A percentile compares a stretch with the other conserved stretches of the same genome.
Conservation (phyloP, 345 rosid species). For the Angophora floribunda region DNA sequence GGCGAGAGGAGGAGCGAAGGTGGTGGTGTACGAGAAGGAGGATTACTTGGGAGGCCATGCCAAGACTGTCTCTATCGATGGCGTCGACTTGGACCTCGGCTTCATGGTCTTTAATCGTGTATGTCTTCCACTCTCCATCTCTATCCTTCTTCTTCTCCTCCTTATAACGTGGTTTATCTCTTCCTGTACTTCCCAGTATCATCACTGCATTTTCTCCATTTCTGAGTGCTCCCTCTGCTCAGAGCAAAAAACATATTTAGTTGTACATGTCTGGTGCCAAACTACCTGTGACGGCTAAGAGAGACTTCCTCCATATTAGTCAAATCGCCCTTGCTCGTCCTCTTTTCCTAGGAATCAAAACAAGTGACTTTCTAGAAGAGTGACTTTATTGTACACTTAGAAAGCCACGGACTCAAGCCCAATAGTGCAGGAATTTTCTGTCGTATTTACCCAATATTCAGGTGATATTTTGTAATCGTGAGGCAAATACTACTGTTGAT, state of each 20-base stretch:
- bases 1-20: slow-evolving; percentile 18
- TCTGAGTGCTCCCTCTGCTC: neutral
- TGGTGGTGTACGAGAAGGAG: slow-evolving; percentile 34
- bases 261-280: neutral
- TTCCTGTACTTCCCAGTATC: too few relatives aligned
- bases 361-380: neutral
- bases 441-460: too few relatives aligned
- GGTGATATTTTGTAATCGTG: too few relatives aligned
- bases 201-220: neutral
- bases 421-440: too few relatives aligned
- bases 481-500: too few relatives aligned
- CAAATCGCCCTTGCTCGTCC: neutral
- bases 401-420: too few relatives aligned
- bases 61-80: slow-evolving; percentile 13
- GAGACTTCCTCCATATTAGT: neutral
- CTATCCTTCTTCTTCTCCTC: neutral
- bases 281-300: neutral
- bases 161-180: neutral
- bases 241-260: neutral
- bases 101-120: slow-evolving; percentile 44
- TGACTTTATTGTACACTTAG: too few relatives aligned
- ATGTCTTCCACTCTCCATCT: neutral
- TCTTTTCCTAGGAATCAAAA: neutral
- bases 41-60: slow-evolving; percentile 35
- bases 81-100: slow-evolving; percentile 33